Percentiles rank a stretch among this genome's conserved stretches.
These are phyloP conservation scores for Blastobotrys muscicola DNA, from an alignment of 805 yeast genomes.

Conservation along the genomic window DNA sequence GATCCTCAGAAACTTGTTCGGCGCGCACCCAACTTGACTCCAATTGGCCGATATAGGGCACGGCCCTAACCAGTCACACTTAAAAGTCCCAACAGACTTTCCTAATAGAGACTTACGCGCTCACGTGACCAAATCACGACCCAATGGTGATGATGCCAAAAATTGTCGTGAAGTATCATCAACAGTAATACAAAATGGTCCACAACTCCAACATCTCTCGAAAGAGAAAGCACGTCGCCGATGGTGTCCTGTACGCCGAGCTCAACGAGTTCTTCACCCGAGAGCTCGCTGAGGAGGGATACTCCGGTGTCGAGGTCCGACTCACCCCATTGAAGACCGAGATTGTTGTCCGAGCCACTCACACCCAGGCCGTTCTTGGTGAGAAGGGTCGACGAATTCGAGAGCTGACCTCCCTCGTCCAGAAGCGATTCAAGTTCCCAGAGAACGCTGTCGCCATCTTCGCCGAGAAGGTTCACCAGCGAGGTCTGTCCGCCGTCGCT, in stretches of 20 bases:
- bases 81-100: conserved; percentile 3
- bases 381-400: conserved; percentile 99
- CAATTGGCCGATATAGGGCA: too few relatives aligned
- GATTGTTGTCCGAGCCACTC: conserved; percentile 97
- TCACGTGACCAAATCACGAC: conserved; percentile 2
- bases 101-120: not conserved
- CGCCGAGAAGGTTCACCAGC: conserved; percentile 99
- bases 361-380: conserved; percentile 97
- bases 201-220: conserved; percentile 56
- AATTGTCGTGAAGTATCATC: conserved; percentile 1
- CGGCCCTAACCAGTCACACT: not conserved
- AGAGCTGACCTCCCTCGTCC: conserved; percentile 94
- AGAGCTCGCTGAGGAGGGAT: conserved; percentile 99
- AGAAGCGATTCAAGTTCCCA: conserved; percentile 96
- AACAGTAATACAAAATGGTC: conserved; percentile 17
- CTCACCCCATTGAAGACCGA: conserved; percentile 97
- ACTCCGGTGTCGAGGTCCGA: conserved; percentile 99
- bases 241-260: conserved; percentile 99
- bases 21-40: too few relatives aligned
- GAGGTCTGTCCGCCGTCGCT: conserved; percentile 99
- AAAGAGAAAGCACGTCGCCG: conserved; percentile 99
- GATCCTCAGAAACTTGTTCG: too few relatives aligned
- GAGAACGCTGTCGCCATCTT: conserved; percentile 88
- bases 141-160: not conserved
- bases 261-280: conserved; percentile 99